Percentiles rank a stretch among this genome's conserved stretches.
These are phyloP conservation scores for Colletotrichum sp. DNA, from an alignment of 2,329 filamentous ascomycete species.

Conservation along the genomic window DNA sequence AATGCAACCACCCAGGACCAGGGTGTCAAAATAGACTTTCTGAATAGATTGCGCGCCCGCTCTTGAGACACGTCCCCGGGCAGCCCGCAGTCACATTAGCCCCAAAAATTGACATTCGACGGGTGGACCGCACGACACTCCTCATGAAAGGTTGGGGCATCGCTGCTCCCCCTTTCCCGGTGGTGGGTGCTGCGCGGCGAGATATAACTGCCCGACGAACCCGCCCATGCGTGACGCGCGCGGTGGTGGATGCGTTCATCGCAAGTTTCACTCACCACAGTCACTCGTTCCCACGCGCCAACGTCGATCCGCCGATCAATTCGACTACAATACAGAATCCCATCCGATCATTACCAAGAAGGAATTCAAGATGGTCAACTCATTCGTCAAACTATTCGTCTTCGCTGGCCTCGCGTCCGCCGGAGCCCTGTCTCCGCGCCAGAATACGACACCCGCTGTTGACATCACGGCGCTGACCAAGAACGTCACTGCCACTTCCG, in stretches of 20 bases:
- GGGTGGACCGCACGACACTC: not conserved
- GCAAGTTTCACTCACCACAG: not conserved
- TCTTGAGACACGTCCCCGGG: not conserved
- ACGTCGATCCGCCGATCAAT: not conserved
- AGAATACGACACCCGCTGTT: not conserved
- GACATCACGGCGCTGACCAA: conserved; percentile 13
- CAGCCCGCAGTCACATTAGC: not conserved
- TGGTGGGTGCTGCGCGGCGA: not conserved
- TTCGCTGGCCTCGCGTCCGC: conserved; percentile 3
- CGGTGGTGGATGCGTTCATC: not conserved
- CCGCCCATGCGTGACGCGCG: not conserved
- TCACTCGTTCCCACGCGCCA: not conserved
- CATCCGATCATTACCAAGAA: not conserved
- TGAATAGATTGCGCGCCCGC: not conserved
- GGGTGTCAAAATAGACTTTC: not conserved
- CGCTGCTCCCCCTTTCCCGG: not conserved
- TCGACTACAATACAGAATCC: not conserved
- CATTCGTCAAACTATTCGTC: not conserved
- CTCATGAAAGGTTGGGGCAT: not conserved
- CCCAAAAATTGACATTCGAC: not conserved
- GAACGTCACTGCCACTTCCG: conserved; percentile 3
- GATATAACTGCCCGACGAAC: not conserved
- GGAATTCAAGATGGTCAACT: not conserved
- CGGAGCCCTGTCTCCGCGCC: not conserved
- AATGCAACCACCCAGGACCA: not conserved